A percentile compares a stretch with the other conserved stretches of the same genome.
phyloP scores from a whole-genome alignment of 2,329 filamentous ascomycete genomes.

The Salinomyces thailandicus region DNA sequence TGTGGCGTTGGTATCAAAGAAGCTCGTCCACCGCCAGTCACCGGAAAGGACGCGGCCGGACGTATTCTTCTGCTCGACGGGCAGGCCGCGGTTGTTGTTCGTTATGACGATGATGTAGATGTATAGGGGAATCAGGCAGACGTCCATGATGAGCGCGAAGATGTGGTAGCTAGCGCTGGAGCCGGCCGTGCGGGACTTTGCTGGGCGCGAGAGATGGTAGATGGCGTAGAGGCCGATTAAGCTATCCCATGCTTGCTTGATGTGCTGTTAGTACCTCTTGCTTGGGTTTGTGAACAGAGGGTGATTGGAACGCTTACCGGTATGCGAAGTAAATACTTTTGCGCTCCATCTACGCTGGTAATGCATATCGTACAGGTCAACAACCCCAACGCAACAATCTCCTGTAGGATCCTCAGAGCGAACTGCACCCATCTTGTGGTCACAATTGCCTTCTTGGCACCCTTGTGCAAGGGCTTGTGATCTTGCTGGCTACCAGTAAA shows the following conservation, averaged over 20 bases:
- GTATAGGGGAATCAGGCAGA: slow-evolving; percentile 53
- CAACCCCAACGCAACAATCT: slow-evolving; percentile 60
- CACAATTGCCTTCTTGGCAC: slow-evolving; percentile 61
- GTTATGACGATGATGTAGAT: slow-evolving; percentile 48
- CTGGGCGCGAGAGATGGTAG: slow-evolving; percentile 64
- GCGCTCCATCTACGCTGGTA: slow-evolving; percentile 28
- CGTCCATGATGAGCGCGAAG: slow-evolving; percentile 67
- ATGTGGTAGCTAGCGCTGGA: slow-evolving; percentile 84
- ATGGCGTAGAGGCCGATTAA: slow-evolving; percentile 64
- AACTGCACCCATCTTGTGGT: slow-evolving; percentile 60
- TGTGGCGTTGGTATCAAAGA: slow-evolving; percentile 49
- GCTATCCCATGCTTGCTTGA: slow-evolving; percentile 63
- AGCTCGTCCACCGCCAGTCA: slow-evolving; percentile 54
- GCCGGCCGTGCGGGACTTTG: slow-evolving; percentile 60
- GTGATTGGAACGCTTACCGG: slow-evolving; percentile 17
- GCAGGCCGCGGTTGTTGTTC: slow-evolving; percentile 33
- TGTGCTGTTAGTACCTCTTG: slow-evolving; percentile 12
- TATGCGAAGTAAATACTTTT: slow-evolving; percentile 20
- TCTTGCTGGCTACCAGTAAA: slow-evolving; percentile 51
- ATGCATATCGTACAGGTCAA: slow-evolving; percentile 70
- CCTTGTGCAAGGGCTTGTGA: slow-evolving; percentile 56
- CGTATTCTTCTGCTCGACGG: slow-evolving; percentile 2
- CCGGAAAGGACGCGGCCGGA: slow-evolving; percentile 20
- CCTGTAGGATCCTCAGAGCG: slow-evolving; percentile 52
- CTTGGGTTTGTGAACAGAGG: not conserved